phyloP scores from a whole-genome alignment of 768 basidiomycete species.

The Galerina marginata region DNA sequence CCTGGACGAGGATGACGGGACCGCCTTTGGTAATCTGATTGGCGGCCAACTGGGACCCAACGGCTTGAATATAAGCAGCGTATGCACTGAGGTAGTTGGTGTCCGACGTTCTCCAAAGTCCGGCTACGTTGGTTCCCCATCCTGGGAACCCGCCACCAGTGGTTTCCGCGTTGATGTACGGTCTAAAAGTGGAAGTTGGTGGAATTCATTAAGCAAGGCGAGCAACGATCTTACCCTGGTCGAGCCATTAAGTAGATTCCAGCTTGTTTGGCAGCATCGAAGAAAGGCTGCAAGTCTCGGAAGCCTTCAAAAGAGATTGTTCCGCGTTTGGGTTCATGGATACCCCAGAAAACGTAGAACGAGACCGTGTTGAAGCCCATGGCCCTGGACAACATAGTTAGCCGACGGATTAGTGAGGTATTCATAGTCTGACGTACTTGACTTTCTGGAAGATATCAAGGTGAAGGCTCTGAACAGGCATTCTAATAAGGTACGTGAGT shows the following conservation, averaged over 20 bases:
- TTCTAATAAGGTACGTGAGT: conserved; percentile 22
- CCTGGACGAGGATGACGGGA: conserved; percentile 53
- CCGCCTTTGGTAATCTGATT: conserved; percentile 68
- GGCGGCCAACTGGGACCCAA: conserved; percentile 49
- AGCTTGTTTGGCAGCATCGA: conserved; percentile 56
- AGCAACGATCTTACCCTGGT: conserved; percentile 42
- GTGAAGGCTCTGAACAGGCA: conserved; percentile 47
- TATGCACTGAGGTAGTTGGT: conserved; percentile 52
- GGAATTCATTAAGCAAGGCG: not conserved
- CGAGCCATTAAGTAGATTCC: conserved; percentile 63
- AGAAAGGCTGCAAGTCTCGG: conserved; percentile 57
- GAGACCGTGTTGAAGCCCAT: conserved; percentile 51
- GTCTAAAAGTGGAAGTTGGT: conserved; percentile 25
- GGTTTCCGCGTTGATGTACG: conserved; percentile 54
- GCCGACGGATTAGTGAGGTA: not conserved
- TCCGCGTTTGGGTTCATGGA: conserved; percentile 51
- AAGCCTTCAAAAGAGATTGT: conserved; percentile 59
- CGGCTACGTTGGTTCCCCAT: conserved; percentile 56
- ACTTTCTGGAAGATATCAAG: conserved; percentile 51
- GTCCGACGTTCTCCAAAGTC: conserved; percentile 50
- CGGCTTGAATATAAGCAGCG: conserved; percentile 51
- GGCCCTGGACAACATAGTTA: conserved; percentile 28
- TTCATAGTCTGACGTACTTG: conserved; percentile 32
- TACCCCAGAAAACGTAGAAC: conserved; percentile 51
- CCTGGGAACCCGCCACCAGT: conserved; percentile 61